Evolutionary conservation across 1,139 yeast genomes (phyloP).

Genomic region (Candida labiduridarum): DNA sequence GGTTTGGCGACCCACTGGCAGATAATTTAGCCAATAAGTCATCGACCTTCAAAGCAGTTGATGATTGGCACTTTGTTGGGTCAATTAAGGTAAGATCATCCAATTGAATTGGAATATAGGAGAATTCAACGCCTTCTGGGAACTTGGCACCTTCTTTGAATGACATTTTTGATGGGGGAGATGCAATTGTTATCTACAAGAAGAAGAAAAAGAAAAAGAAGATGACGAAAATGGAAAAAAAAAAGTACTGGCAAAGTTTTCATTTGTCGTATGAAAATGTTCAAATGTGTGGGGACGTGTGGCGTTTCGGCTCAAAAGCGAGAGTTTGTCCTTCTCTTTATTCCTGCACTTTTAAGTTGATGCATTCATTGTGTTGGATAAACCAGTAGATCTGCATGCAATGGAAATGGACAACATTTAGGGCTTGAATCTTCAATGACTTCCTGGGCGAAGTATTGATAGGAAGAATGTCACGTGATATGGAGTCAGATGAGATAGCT

Average conservation of each 20-base stretch:
- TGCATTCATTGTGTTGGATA: no score
- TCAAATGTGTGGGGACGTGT: no score
- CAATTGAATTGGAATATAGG: constrained; percentile 55
- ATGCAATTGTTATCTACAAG: background rate
- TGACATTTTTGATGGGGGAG: constrained; percentile 10
- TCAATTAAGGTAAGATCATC: constrained; percentile 37
- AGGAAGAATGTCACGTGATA: no score
- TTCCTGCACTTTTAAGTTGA: no score
- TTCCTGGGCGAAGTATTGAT: no score
- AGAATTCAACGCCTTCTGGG: constrained; percentile 56
- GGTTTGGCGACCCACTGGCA: constrained; percentile 37
- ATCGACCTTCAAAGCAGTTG: constrained; percentile 24
- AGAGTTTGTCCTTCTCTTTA: no score
- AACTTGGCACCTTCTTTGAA: constrained; percentile 33
- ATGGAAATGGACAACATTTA: no score
- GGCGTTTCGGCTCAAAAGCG: no score
- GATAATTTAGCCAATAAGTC: constrained; percentile 19
- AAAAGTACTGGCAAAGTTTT: background rate
- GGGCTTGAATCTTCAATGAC: no score
- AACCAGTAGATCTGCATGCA: no score
- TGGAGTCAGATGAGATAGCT: no score
- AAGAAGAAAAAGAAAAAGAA: background rate
- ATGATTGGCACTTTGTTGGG: constrained; percentile 54
- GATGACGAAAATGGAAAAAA: background rate
- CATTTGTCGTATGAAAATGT: no score